These are phyloP conservation scores for Halophytophthora polymorphica DNA, from an alignment of 352 stramenopile genomes.

Conservation along the genomic window DNA sequence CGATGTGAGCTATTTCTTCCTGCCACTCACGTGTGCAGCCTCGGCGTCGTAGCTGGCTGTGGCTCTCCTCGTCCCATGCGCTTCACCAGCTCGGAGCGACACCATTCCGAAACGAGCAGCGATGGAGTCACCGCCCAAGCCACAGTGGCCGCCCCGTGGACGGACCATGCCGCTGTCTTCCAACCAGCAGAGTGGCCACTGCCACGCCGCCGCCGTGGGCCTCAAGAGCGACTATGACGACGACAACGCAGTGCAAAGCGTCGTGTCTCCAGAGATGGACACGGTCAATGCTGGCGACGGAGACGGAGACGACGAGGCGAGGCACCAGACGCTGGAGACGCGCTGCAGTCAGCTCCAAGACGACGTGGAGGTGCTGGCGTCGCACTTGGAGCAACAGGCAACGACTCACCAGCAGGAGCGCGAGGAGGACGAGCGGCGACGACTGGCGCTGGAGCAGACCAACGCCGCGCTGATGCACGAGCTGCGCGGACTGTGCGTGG, in stretches of 20 bases:
- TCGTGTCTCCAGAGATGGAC: constrained; percentile 16
- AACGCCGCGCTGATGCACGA: constrained; percentile 30
- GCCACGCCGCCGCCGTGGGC: not conserved
- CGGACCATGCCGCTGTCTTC: constrained; percentile 1
- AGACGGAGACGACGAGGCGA: constrained; percentile 14
- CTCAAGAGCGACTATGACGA: constrained; percentile 1
- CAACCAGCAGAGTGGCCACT: constrained; percentile 16
- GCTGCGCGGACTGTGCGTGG: constrained; percentile 32
- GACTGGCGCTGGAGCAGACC: constrained; percentile 10
- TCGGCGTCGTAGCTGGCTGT: not conserved
- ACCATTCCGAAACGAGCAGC: not conserved
- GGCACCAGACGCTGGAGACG: constrained; percentile 7
- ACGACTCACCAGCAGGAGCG: constrained; percentile 23
- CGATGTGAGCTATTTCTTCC: not conserved
- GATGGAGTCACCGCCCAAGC: constrained; percentile 7
- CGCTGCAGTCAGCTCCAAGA: constrained; percentile 44
- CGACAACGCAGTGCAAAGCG: not conserved
- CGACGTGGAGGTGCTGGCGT: constrained; percentile 53
- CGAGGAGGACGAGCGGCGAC: constrained; percentile 19
- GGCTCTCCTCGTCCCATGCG: too few species aligned
- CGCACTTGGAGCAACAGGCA: constrained; percentile 48
- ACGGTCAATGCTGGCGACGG: constrained; percentile 9
- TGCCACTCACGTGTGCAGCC: not conserved
- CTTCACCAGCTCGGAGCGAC: too few species aligned
- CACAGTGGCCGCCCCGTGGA: constrained; percentile 1